These are phyloP conservation scores for Sordariomycetes sp. DNA, from an alignment of 2,329 filamentous ascomycete genomes.

Conservation along the genomic window DNA sequence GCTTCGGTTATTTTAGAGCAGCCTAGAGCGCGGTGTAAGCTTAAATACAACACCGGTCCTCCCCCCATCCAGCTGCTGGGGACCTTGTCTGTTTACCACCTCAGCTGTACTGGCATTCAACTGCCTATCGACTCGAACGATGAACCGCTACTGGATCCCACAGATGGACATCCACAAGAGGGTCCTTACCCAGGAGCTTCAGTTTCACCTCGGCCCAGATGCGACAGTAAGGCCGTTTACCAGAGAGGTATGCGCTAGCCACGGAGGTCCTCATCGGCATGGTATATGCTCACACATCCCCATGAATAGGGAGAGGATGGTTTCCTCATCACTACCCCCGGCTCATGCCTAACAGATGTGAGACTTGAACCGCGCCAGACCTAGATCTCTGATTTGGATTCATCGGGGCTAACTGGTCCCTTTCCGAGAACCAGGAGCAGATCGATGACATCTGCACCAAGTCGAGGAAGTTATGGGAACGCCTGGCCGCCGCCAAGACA, in stretches of 20 bases:
- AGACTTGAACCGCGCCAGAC: constrained; percentile 15
- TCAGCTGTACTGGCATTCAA: neutral
- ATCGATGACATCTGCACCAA: constrained; percentile 52
- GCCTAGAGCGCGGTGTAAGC: neutral
- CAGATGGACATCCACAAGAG: constrained; percentile 49
- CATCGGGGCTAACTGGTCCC: neutral
- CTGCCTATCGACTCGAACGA: constrained; percentile 8
- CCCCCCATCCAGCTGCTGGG: neutral
- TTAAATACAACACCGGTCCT: neutral
- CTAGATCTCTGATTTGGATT: too few species aligned
- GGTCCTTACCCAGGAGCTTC: constrained; percentile 47
- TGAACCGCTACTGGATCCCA: constrained; percentile 53
- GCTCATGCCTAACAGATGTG: constrained; percentile 48
- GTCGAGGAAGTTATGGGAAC: constrained; percentile 47
- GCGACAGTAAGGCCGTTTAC: constrained; percentile 47
- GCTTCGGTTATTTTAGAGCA: neutral
- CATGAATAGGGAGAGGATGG: constrained; percentile 47
- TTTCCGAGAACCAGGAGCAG: constrained; percentile 35
- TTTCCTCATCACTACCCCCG: constrained; percentile 47
- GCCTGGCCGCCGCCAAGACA: constrained; percentile 38
- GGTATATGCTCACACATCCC: constrained; percentile 6
- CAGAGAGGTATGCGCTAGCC: constrained; percentile 33
- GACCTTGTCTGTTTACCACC: neutral
- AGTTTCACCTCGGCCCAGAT: constrained; percentile 46
- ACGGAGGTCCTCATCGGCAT: constrained; percentile 11